Conservation (phyloP, 768 basidiomycete genomes). For the Rhodotorula babjevae region DNA sequence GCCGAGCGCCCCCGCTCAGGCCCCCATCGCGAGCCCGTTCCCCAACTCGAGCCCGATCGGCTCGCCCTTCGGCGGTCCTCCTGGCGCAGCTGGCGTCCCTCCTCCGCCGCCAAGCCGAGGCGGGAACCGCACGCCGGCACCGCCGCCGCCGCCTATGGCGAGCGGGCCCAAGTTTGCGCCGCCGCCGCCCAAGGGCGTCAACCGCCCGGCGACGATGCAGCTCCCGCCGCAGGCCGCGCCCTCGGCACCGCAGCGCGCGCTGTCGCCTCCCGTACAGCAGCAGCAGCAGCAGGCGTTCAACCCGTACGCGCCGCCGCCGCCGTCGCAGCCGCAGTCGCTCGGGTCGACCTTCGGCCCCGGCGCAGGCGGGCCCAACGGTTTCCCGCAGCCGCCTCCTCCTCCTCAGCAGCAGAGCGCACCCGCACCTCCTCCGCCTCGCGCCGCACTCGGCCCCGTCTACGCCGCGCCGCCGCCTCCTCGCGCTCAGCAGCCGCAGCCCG, state of each 20-base stretch:
- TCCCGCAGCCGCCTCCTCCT: slow-evolving; percentile 39
- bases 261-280: background rate
- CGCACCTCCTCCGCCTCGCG: background rate
- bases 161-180: slow-evolving; percentile 43
- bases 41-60: slow-evolving; percentile 26
- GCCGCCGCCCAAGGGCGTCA: background rate
- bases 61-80: slow-evolving; percentile 1
- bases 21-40: slow-evolving; percentile 38
- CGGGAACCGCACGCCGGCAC: slow-evolving; percentile 44
- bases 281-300: background rate
- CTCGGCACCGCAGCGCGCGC: background rate
- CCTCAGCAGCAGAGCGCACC: slow-evolving; percentile 28
- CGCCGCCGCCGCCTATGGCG: slow-evolving; percentile 52
- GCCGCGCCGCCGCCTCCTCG: slow-evolving; percentile 49
- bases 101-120: slow-evolving; percentile 52
- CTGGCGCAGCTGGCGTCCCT: slow-evolving; percentile 37
- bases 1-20: background rate
- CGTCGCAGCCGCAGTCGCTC: slow-evolving; percentile 1
- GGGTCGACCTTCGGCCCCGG: background rate
- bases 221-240: background rate
- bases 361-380: background rate
- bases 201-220: background rate
- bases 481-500: slow-evolving; percentile 39
- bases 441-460: background rate
- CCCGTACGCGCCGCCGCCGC: background rate